phyloP scores from a whole-genome alignment of 345 rosid species.

The Pugionium cornutum region DNA sequence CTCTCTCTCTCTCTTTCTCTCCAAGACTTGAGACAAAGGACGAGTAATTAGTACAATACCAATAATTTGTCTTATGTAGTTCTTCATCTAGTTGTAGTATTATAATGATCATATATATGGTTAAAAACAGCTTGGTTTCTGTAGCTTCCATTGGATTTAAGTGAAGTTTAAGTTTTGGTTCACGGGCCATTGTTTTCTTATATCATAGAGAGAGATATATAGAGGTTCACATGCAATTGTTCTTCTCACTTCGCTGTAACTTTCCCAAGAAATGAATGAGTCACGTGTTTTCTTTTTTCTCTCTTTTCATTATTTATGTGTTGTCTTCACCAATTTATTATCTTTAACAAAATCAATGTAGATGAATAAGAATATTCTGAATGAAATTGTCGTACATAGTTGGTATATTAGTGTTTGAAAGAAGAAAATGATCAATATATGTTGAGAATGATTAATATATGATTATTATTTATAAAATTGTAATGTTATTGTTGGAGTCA shows the following conservation, averaged over 20 bases:
- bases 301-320: neutral
- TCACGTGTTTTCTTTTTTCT: conserved; percentile 36
- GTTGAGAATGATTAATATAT: no score
- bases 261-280: conserved; percentile 31
- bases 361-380: no score
- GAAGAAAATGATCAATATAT: no score
- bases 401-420: no score
- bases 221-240: conserved; percentile 41
- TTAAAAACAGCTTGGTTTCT: conserved; percentile 34
- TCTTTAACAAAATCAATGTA: no score
- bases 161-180: conserved; percentile 33
- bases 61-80: conserved; percentile 18
- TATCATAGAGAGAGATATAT: conserved; percentile 15
- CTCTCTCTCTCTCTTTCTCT: neutral
- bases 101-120: conserved; percentile 3
- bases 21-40: conserved; percentile 26
- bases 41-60: conserved; percentile 18
- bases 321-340: neutral
- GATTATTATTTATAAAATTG: no score
- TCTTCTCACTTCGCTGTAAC: conserved; percentile 37
- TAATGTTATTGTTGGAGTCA: no score
- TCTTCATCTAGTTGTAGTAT: neutral
- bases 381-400: no score
- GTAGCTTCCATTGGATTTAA: conserved; percentile 42
- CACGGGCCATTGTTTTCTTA: conserved; percentile 45